These are phyloP conservation scores for Rhipidocladum racemiflorum DNA, from an alignment of 176 grass and related monocot genomes.

Conservation along the genomic window DNA sequence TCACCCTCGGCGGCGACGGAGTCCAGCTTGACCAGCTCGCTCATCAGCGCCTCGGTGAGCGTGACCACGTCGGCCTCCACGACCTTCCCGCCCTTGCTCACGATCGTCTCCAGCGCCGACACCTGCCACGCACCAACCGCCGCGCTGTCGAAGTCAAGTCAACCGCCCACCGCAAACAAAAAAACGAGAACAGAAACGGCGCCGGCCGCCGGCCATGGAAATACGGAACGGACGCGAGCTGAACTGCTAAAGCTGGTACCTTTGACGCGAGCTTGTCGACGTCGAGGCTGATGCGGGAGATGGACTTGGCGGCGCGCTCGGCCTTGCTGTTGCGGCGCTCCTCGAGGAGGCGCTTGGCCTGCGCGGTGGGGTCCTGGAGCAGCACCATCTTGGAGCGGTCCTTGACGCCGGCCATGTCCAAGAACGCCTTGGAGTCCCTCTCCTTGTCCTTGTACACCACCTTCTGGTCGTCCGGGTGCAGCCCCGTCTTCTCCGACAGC, in stretches of 20 bases:
- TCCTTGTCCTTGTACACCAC: slow-evolving; percentile 77
- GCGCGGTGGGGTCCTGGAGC: slow-evolving; percentile 69
- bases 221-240: neutral
- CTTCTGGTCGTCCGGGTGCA: slow-evolving; percentile 91
- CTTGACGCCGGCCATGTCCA: slow-evolving; percentile 75
- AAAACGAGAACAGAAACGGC: neutral
- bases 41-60: slow-evolving; percentile 84
- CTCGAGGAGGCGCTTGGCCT: slow-evolving; percentile 79
- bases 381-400: slow-evolving; percentile 83
- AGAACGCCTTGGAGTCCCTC: slow-evolving; percentile 64
- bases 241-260: slow-evolving; percentile 29
- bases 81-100: slow-evolving; percentile 69
- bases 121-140: slow-evolving; percentile 38
- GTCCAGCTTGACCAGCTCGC: slow-evolving; percentile 85
- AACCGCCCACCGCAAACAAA: neutral
- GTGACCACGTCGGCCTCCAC: slow-evolving; percentile 58
- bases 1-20: slow-evolving; percentile 74
- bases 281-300: slow-evolving; percentile 48
- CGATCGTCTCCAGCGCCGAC: slow-evolving; percentile 70
- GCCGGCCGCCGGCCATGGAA: neutral
- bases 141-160: neutral
- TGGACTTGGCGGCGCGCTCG: slow-evolving; percentile 47
- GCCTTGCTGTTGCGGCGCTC: slow-evolving; percentile 57
- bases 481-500: slow-evolving; percentile 67
- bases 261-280: slow-evolving; percentile 78